Conservation (phyloP, 2,329 filamentous ascomycete species). For the Cytospora paraplurivora region DNA sequence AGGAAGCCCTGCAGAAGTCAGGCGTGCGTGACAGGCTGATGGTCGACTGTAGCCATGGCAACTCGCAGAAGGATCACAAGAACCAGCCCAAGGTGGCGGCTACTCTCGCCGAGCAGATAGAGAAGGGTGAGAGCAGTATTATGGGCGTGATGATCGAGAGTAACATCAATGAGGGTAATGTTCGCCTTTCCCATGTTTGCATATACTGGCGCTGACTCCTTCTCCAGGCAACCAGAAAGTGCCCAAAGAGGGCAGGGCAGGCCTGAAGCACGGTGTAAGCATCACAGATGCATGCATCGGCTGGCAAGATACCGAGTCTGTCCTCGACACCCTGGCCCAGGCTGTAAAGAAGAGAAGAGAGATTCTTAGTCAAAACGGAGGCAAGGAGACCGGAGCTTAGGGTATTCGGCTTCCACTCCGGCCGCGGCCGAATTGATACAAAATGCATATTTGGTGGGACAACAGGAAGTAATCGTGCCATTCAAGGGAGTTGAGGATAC, state of each 20-base stretch:
- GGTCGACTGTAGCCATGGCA: constrained; percentile 98
- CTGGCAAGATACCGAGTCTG: constrained; percentile 85
- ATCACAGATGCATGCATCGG: constrained; percentile 97
- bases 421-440: constrained; percentile 17
- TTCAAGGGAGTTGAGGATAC: constrained; percentile 15
- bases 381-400: constrained; percentile 25
- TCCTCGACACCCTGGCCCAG: constrained; percentile 76
- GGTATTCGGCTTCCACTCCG: constrained; percentile 21
- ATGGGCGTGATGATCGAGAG: constrained; percentile 99
- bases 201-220: constrained; percentile 33
- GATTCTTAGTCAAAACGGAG: constrained; percentile 37
- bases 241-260: constrained; percentile 79
- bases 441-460: background rate
- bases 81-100: constrained; percentile 95
- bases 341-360: constrained; percentile 76
- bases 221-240: constrained; percentile 81
- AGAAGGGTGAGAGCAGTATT: constrained; percentile 79
- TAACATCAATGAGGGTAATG: constrained; percentile 86
- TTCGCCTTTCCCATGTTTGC: background rate
- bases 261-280: constrained; percentile 88
- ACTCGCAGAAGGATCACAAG: constrained; percentile 93
- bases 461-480: background rate
- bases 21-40: constrained; percentile 78
- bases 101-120: constrained; percentile 79
- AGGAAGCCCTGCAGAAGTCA: constrained; percentile 74